A percentile compares a stretch with the other conserved stretches of the same genome.
Conservation (phyloP, 2,329 filamentous ascomycete species). For the Exophiala calicioides region DNA sequence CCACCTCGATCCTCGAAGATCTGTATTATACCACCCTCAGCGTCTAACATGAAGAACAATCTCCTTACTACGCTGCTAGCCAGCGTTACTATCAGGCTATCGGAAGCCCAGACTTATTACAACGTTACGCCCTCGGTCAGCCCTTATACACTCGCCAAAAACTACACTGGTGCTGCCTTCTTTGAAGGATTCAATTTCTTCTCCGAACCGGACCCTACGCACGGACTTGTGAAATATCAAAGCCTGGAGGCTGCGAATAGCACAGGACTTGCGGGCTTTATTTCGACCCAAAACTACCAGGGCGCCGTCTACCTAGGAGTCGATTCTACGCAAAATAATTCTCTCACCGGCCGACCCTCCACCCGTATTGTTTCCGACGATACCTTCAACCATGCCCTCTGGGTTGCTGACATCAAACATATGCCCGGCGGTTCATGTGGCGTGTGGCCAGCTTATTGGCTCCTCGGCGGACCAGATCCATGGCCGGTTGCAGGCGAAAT, state of each 20-base stretch:
- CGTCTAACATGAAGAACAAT: neutral
- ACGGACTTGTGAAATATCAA: slow-evolving; percentile 53
- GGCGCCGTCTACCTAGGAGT: slow-evolving; percentile 45
- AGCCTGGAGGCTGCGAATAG: slow-evolving; percentile 41
- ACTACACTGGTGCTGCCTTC: slow-evolving; percentile 48
- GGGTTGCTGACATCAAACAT: slow-evolving; percentile 50
- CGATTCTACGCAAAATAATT: slow-evolving; percentile 40
- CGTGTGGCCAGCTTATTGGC: slow-evolving; percentile 54
- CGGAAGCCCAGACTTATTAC: neutral
- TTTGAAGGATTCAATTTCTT: slow-evolving; percentile 54
- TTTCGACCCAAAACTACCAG: slow-evolving; percentile 33
- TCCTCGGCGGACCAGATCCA: slow-evolving; percentile 35
- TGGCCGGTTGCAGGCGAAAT: slow-evolving; percentile 51
- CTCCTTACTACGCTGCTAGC: slow-evolving; percentile 1
- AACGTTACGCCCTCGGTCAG: no score
- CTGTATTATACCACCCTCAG: no score
- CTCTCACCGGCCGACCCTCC: slow-evolving; percentile 41
- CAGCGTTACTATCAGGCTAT: neutral
- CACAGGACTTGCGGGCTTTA: slow-evolving; percentile 34
- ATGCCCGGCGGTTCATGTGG: slow-evolving; percentile 51
- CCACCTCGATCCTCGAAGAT: neutral
- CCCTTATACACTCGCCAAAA: slow-evolving; percentile 30
- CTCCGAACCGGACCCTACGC: slow-evolving; percentile 48
- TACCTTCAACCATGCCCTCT: slow-evolving; percentile 46
- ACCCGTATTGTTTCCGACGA: slow-evolving; percentile 48